These are phyloP conservation scores for Cryptococcus sp. DNA, from an alignment of 1,284 basidiomycete genomes.

Conservation along the genomic window DNA sequence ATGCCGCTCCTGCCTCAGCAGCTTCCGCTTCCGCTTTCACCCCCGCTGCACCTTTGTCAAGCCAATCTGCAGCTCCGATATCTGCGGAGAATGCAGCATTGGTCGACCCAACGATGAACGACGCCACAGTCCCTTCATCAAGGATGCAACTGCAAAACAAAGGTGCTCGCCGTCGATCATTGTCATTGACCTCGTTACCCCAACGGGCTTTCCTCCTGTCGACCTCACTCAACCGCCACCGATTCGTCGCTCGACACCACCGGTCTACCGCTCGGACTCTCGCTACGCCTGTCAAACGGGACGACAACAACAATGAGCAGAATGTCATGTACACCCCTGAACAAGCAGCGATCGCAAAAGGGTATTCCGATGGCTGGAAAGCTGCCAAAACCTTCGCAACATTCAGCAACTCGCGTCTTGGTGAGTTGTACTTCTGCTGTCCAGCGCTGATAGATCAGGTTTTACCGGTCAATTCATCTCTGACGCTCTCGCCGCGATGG, in stretches of 20 bases:
- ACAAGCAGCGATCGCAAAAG: constrained; percentile 51
- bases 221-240: constrained; percentile 17
- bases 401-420: constrained; percentile 60
- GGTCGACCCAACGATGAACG: constrained; percentile 8
- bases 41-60: constrained; percentile 1
- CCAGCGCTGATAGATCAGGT: constrained; percentile 47
- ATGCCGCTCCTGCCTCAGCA: constrained; percentile 1
- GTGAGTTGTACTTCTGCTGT: constrained; percentile 8
- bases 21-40: constrained; percentile 5
- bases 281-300: constrained; percentile 1
- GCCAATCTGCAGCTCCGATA: not conserved
- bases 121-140: constrained; percentile 22
- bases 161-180: constrained; percentile 7
- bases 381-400: constrained; percentile 65
- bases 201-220: constrained; percentile 31
- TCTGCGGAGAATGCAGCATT: constrained; percentile 10
- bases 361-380: constrained; percentile 66
- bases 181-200: constrained; percentile 13
- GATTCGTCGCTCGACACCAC: constrained; percentile 25
- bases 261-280: constrained; percentile 8
- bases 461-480: constrained; percentile 66
- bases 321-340: constrained; percentile 25
- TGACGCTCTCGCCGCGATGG: constrained; percentile 57
- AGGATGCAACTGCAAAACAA: constrained; percentile 8
- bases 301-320: constrained; percentile 6